Evolutionary conservation across 345 rosid species (phyloP).

Genomic region (Lepidium aucheri): DNA sequence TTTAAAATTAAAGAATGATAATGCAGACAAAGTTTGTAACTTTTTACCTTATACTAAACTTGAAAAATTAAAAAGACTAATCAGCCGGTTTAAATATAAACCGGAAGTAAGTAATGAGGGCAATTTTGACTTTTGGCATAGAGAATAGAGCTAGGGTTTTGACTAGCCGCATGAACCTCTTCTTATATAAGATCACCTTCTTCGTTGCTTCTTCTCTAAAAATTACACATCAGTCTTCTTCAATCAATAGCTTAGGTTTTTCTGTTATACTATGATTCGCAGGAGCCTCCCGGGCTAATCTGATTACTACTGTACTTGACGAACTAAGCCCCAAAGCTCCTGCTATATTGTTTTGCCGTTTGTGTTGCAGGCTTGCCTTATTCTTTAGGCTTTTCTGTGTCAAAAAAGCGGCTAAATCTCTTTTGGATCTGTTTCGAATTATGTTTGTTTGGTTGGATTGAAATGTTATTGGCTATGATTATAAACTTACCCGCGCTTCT

Average conservation of each 20-base stretch:
- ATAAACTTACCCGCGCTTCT: too few species aligned
- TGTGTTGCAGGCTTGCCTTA: conserved; percentile 56
- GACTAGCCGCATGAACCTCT: background rate
- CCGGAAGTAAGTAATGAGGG: background rate
- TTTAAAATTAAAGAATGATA: background rate
- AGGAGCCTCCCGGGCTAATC: conserved; percentile 64
- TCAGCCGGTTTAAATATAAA: background rate
- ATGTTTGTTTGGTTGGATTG: background rate
- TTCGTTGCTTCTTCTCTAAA: background rate
- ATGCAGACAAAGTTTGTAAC: background rate
- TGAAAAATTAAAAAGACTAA: too few species aligned
- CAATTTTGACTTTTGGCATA: background rate
- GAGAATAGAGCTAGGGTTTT: background rate
- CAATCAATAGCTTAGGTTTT: background rate
- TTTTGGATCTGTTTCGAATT: background rate
- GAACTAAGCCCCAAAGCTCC: conserved; percentile 30
- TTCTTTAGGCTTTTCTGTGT: conserved; percentile 18
- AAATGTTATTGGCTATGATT: conserved; percentile 28
- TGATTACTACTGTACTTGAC: conserved; percentile 10
- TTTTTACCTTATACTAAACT: background rate
- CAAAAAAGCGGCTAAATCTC: conserved; percentile 15
- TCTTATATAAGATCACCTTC: background rate
- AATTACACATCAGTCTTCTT: background rate
- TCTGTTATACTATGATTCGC: background rate
- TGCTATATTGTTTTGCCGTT: conserved; percentile 36